A percentile compares a stretch with the other conserved stretches of the same genome.
Evolutionary conservation across 805 yeast genomes (phyloP).

Genomic region (Teunomyces tritomae): DNA sequence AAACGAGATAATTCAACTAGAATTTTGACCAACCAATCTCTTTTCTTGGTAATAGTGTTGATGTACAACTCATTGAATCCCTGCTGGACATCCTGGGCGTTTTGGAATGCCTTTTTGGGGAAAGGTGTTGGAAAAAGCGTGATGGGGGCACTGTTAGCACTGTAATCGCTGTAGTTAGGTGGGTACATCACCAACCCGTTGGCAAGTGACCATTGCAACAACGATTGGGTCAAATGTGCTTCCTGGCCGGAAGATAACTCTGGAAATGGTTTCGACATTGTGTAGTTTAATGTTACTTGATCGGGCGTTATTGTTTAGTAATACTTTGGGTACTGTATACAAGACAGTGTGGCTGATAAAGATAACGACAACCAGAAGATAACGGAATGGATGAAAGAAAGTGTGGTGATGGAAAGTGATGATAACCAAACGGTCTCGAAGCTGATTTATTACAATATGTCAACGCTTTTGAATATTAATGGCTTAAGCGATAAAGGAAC

Average conservation of each 20-base stretch:
- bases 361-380: not conserved
- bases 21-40: constrained; percentile 60
- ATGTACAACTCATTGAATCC: constrained; percentile 74
- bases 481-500: no score
- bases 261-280: constrained; percentile 32
- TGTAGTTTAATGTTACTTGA: not conserved
- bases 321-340: not conserved
- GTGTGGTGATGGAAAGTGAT: not conserved
- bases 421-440: no score
- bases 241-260: constrained; percentile 24
- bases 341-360: not conserved
- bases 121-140: constrained; percentile 91
- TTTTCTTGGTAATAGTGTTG: constrained; percentile 52
- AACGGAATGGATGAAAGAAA: not conserved
- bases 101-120: constrained; percentile 62
- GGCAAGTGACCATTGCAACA: constrained; percentile 73
- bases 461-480: no score
- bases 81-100: constrained; percentile 65
- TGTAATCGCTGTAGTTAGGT: constrained; percentile 44
- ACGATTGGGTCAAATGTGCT: constrained; percentile 37
- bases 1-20: constrained; percentile 52
- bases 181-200: constrained; percentile 86
- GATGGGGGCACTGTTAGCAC: constrained; percentile 73
- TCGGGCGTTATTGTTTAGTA: constrained; percentile 1
- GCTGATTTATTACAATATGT: no score